phyloP scores from a whole-genome alignment of 306 rosid genomes.

The Casuarina glauca region DNA sequence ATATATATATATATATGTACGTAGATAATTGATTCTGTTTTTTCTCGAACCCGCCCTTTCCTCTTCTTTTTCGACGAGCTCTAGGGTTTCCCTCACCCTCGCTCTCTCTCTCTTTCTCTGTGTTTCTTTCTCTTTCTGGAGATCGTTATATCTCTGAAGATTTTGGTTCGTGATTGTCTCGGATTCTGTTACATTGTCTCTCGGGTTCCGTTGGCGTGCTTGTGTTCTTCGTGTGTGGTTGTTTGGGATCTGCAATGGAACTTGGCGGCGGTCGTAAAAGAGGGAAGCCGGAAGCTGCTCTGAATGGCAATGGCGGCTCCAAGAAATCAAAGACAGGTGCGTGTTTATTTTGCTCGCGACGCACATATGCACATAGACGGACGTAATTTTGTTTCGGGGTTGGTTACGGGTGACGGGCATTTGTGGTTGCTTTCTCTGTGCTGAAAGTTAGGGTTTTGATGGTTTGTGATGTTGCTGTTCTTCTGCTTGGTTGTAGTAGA shows the following conservation, averaged over 20 bases:
- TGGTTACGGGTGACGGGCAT: too few relatives aligned
- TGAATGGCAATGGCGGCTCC: slow-evolving; percentile 71
- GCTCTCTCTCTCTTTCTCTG: neutral
- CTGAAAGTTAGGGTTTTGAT: neutral
- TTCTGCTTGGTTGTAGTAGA: neutral
- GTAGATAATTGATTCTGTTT: neutral
- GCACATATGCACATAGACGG: too few relatives aligned
- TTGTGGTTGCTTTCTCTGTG: neutral
- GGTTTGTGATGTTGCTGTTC: neutral
- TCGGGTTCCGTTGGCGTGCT: neutral
- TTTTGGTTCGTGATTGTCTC: neutral
- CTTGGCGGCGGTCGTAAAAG: slow-evolving; percentile 62
- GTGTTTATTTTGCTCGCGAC: neutral
- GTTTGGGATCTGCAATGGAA: slow-evolving; percentile 40
- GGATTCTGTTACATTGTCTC: neutral
- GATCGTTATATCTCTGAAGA: neutral
- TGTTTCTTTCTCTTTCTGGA: neutral
- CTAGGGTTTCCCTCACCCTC: slow-evolving; percentile 21
- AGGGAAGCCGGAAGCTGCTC: slow-evolving; percentile 53
- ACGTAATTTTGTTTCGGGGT: neutral
- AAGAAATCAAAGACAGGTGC: slow-evolving; percentile 72
- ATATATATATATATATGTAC: neutral
- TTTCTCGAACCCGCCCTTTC: neutral
- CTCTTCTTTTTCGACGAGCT: slow-evolving; percentile 8
- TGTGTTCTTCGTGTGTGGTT: neutral